Conservation (phyloP, 2,329 filamentous ascomycete species). For the Stachybotrys elegans region DNA sequence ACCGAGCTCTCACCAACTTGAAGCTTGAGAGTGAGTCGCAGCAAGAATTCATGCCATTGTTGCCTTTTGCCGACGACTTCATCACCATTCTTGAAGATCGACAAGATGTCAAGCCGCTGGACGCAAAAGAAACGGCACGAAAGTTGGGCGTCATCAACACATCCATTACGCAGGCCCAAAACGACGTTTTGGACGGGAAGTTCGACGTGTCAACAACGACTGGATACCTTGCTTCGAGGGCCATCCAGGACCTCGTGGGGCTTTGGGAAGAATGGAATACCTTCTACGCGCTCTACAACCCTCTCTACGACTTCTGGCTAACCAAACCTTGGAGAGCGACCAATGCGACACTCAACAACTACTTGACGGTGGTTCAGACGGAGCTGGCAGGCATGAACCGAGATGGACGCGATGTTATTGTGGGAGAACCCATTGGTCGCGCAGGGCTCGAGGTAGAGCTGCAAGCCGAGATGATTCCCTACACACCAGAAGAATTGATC, state of each 20-base stretch:
- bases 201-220: conserved; percentile 29
- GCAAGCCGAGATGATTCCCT: conserved; percentile 49
- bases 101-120: conserved; percentile 34
- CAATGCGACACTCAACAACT: conserved; percentile 23
- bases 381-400: conserved; percentile 37
- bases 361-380: conserved; percentile 28
- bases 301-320: conserved; percentile 50
- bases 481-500: conserved; percentile 49
- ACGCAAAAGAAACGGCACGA: conserved; percentile 34
- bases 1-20: conserved; percentile 27
- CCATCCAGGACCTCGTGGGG: conserved; percentile 28
- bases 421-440: conserved; percentile 49
- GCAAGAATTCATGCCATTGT: conserved; percentile 28
- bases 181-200: conserved; percentile 24
- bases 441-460: conserved; percentile 44
- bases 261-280: conserved; percentile 37
- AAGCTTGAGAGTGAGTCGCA: conserved; percentile 30
- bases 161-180: conserved; percentile 22
- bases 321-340: conserved; percentile 33
- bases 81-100: conserved; percentile 37
- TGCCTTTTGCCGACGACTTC: conserved; percentile 36
- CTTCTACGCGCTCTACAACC: conserved; percentile 49
- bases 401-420: conserved; percentile 39
- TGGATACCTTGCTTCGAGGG: conserved; percentile 39
- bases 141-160: conserved; percentile 27